A percentile compares a stretch with the other conserved stretches of the same genome.
These are phyloP conservation scores for Glutinoglossum americanum DNA, from an alignment of 495 filamentous ascomycete species.

Conservation along the genomic window DNA sequence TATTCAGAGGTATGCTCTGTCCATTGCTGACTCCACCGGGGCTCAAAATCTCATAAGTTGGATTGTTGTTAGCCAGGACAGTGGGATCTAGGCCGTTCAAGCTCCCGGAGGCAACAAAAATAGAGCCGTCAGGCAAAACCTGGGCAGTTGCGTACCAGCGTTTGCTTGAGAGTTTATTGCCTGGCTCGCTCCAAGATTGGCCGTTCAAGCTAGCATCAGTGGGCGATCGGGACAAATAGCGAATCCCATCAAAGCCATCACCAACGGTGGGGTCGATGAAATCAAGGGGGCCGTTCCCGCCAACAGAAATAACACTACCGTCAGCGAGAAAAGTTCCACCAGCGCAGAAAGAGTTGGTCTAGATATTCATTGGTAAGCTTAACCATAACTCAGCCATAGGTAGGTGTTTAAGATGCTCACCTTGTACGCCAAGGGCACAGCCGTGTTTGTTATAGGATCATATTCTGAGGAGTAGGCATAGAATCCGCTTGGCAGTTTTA, in stretches of 20 bases:
- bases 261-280: constrained; percentile 34
- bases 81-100: constrained; percentile 37
- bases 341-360: constrained; percentile 41
- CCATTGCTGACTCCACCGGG: constrained; percentile 21
- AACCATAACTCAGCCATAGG: not conserved
- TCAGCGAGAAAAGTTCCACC: constrained; percentile 38
- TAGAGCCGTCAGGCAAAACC: constrained; percentile 29
- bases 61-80: constrained; percentile 35
- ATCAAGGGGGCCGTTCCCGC: constrained; percentile 33
- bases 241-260: constrained; percentile 35
- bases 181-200: constrained; percentile 31
- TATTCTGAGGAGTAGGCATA: constrained; percentile 40
- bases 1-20: constrained; percentile 24
- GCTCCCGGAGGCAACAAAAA: constrained; percentile 41
- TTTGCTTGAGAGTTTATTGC: constrained; percentile 28
- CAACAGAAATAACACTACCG: constrained; percentile 29
- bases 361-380: not conserved
- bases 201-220: constrained; percentile 26
- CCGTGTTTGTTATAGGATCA: constrained; percentile 27
- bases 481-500: constrained; percentile 29
- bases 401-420: constrained; percentile 2
- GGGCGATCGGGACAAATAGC: constrained; percentile 28
- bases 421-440: constrained; percentile 26
- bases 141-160: constrained; percentile 41
- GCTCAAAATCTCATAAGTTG: constrained; percentile 36